These are phyloP conservation scores for Cercospora sojina DNA, from an alignment of 2,329 filamentous ascomycete species.

Conservation along the genomic window DNA sequence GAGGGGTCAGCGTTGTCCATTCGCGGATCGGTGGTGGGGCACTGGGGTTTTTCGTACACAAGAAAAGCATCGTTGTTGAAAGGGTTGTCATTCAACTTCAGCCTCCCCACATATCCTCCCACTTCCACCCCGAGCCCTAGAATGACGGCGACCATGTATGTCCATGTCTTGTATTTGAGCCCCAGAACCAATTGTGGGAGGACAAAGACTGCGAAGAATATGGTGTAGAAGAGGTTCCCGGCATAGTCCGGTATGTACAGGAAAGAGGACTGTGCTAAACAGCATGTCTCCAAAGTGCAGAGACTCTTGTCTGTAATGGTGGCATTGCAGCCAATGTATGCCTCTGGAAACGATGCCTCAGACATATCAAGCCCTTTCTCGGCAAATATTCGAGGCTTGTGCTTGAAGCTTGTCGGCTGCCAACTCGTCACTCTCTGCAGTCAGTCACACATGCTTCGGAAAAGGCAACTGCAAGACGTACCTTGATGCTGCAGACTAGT, in stretches of 20 bases:
- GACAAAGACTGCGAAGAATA: slow-evolving; percentile 52
- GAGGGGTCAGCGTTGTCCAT: neutral
- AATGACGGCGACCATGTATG: slow-evolving; percentile 53
- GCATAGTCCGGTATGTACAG: slow-evolving; percentile 54
- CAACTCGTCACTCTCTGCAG: neutral
- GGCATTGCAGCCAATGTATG: slow-evolving; percentile 25
- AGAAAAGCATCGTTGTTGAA: slow-evolving; percentile 53
- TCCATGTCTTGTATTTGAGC: slow-evolving; percentile 55
- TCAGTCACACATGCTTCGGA: neutral
- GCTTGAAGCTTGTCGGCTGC: too few relatives aligned
- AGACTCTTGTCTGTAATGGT: slow-evolving; percentile 16
- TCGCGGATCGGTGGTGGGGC: neutral
- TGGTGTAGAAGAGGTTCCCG: slow-evolving; percentile 49
- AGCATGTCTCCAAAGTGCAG: slow-evolving; percentile 36
- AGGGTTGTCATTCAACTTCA: slow-evolving; percentile 55
- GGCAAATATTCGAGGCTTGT: neutral
- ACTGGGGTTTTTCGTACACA: slow-evolving; percentile 40
- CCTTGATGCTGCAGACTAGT: neutral
- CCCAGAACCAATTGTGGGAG: slow-evolving; percentile 52
- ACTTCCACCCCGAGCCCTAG: slow-evolving; percentile 52
- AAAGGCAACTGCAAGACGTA: neutral
- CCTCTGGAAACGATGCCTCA: neutral
- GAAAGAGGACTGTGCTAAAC: slow-evolving; percentile 44
- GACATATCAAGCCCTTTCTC: neutral
- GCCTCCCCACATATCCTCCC: slow-evolving; percentile 57